Conservation (phyloP, 306 rosid genomes). For the Benincasa hispida region DNA sequence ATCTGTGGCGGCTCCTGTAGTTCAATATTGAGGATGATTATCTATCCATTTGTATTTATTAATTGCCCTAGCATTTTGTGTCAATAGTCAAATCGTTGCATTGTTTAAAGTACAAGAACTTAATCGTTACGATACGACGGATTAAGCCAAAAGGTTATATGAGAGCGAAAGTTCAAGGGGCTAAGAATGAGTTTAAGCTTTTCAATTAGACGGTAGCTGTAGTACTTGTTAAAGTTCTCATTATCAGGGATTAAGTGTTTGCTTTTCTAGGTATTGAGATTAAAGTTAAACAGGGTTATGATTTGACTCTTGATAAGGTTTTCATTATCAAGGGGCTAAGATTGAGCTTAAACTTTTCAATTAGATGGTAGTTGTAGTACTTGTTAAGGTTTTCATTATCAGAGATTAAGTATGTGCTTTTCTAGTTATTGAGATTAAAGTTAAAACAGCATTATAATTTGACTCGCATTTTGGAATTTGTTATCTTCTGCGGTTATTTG, state of each 20-base stretch:
- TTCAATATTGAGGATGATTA: neutral
- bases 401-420: neutral
- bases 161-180: neutral
- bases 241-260: neutral
- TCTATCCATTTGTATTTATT: neutral
- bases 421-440: neutral
- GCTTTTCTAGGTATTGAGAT: neutral
- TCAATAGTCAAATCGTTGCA: neutral
- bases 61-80: neutral
- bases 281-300: neutral
- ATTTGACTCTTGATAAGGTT: neutral
- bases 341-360: neutral
- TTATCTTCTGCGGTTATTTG: neutral
- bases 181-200: neutral
- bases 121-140: neutral
- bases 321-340: neutral
- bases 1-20: too few species aligned
- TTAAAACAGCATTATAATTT: neutral
- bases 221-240: neutral
- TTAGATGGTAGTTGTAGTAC: neutral
- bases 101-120: neutral
- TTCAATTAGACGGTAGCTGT: neutral
- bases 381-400: neutral
- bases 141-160: neutral
- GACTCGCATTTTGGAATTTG: neutral